phyloP scores from a whole-genome alignment of 129 eudicot species.

The Pseudognaphalium luteoalbum region DNA sequence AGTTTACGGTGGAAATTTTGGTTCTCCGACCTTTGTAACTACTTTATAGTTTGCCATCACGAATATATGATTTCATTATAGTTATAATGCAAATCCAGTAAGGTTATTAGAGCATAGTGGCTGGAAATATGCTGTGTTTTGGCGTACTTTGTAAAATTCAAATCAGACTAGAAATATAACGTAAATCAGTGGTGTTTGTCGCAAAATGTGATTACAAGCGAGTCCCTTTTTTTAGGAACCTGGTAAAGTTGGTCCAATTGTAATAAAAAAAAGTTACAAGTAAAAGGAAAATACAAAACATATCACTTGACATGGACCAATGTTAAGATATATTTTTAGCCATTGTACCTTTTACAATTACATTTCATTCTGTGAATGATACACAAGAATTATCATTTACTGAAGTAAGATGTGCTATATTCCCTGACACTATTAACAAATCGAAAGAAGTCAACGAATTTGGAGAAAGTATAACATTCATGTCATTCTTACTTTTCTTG shows the following conservation, averaged over 20 bases:
- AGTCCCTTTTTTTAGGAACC: background rate
- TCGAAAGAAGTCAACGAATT: conserved; percentile 58
- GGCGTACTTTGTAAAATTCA: no score
- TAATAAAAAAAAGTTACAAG: background rate
- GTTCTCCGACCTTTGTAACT: no score
- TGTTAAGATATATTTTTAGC: conserved; percentile 1
- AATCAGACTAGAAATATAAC: no score
- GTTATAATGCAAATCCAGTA: no score
- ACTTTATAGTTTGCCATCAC: no score
- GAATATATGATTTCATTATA: no score
- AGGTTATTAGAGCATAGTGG: no score
- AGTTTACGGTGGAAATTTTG: no score
- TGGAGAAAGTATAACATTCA: conserved; percentile 46
- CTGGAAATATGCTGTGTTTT: no score
- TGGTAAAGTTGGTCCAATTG: background rate
- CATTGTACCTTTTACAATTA: conserved; percentile 1
- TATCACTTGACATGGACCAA: background rate
- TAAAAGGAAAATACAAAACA: background rate
- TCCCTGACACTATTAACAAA: conserved; percentile 36
- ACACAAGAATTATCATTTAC: conserved; percentile 1
- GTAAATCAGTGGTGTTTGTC: no score
- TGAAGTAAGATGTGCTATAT: conserved; percentile 6
- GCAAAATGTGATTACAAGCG: background rate
- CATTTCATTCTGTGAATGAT: conserved; percentile 28
- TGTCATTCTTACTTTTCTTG: conserved; percentile 36